Evolutionary conservation across 345 rosid species (phyloP).

Genomic region (Melastoma malabathricum): DNA sequence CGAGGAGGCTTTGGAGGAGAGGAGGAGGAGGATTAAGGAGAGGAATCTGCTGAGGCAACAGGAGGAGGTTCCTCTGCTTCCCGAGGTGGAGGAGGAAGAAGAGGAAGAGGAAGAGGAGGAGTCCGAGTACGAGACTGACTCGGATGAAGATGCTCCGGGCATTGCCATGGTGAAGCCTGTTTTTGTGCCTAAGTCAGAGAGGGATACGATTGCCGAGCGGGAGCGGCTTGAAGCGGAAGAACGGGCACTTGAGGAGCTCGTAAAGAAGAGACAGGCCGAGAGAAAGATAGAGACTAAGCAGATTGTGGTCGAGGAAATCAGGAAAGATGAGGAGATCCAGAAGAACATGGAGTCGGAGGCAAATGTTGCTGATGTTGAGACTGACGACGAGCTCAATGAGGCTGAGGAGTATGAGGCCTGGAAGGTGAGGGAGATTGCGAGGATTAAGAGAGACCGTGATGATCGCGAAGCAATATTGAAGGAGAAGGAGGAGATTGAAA

Average conservation of each 20-base stretch:
- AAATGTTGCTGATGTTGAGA: no score
- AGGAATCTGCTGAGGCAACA: conserved; percentile 17
- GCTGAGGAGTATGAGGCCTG: conserved; percentile 1
- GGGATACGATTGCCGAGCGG: conserved; percentile 19
- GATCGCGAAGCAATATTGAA: no score
- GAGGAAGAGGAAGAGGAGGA: conserved; percentile 26
- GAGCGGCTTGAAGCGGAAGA: conserved; percentile 3
- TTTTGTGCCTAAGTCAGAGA: conserved; percentile 19
- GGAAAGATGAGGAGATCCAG: no score
- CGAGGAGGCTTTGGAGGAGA: neutral
- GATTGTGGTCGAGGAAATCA: no score
- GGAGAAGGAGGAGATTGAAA: no score
- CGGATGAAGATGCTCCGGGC: conserved; percentile 19
- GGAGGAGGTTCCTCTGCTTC: conserved; percentile 19
- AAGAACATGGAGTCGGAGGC: no score
- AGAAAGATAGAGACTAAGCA: no score
- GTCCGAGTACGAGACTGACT: conserved; percentile 20
- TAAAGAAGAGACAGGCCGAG: no score
- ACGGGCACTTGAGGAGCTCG: no score
- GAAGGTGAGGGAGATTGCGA: no score
- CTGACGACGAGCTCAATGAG: conserved; percentile 21
- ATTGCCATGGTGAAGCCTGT: conserved; percentile 4
- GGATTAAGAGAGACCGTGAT: no score
- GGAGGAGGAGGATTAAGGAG: conserved; percentile 9
- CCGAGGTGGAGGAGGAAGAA: conserved; percentile 9